Percentiles rank a stretch among this genome's conserved stretches.
These are phyloP conservation scores for Boletus vinaceobasis DNA, from an alignment of 768 basidiomycete genomes.

Conservation along the genomic window DNA sequence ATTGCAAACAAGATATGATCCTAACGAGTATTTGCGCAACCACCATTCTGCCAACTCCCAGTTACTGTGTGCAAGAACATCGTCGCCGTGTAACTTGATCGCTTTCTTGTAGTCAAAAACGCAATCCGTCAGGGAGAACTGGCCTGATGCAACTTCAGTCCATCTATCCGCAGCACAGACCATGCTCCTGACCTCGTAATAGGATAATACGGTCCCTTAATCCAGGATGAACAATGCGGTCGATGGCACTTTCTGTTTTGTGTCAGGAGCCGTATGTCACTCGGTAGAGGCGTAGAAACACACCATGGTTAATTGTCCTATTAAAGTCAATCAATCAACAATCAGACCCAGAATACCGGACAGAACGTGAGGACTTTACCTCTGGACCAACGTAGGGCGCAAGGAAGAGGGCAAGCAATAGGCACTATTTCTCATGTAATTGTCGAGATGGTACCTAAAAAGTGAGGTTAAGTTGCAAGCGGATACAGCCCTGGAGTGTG, in stretches of 20 bases:
- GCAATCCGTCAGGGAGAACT: conserved; percentile 78
- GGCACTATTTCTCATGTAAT: conserved; percentile 77
- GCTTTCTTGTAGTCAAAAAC: conserved; percentile 67
- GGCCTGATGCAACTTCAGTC: conserved; percentile 43
- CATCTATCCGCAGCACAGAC: conserved; percentile 14
- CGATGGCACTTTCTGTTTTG: conserved; percentile 78
- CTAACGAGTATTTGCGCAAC: conserved; percentile 76
- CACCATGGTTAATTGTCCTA: conserved; percentile 84
- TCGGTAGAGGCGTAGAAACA: conserved; percentile 16
- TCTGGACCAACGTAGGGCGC: conserved; percentile 85
- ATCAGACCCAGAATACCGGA: not conserved
- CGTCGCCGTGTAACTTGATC: conserved; percentile 82
- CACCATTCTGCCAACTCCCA: conserved; percentile 89
- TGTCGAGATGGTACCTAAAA: conserved; percentile 83
- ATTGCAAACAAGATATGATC: not conserved
- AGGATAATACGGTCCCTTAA: conserved; percentile 90
- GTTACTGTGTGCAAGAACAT: conserved; percentile 82
- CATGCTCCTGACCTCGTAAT: conserved; percentile 54
- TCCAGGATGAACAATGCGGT: conserved; percentile 85
- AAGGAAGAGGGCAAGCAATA: conserved; percentile 89
- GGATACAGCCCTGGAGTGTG: not conserved
- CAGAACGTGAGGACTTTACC: conserved; percentile 36
- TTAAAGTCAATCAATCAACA: conserved; percentile 4
- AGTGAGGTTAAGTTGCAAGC: not conserved
- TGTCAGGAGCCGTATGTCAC: conserved; percentile 7